Percentiles rank a stretch among this genome's conserved stretches.
These are phyloP conservation scores for Cucurbitaria berberidis DNA, from an alignment of 2,329 filamentous ascomycete species.

Conservation along the genomic window DNA sequence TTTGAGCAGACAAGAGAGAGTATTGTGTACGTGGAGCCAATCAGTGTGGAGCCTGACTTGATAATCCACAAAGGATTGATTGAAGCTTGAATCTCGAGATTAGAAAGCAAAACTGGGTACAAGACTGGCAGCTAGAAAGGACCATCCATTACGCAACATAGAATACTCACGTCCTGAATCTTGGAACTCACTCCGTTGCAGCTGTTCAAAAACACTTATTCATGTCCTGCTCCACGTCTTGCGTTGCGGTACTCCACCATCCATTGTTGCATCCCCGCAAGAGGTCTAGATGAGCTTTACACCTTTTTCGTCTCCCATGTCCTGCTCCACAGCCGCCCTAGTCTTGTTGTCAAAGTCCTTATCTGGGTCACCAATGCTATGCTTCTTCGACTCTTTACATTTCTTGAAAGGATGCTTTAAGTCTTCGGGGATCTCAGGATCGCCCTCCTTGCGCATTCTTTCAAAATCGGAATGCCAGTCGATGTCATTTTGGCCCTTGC, in stretches of 20 bases:
- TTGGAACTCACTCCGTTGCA: not conserved
- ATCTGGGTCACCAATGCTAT: not conserved
- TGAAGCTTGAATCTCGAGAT: too few relatives aligned
- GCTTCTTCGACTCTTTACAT: not conserved
- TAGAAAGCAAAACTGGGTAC: too few relatives aligned
- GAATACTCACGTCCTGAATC: not conserved
- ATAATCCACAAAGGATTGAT: constrained; percentile 31
- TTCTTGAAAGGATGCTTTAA: constrained; percentile 10
- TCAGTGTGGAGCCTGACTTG: constrained; percentile 8
- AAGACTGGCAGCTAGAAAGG: too few relatives aligned
- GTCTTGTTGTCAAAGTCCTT: not conserved
- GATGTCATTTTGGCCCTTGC: not conserved
- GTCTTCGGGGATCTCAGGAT: not conserved
- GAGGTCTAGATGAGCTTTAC: too few relatives aligned
- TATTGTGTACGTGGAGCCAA: constrained; percentile 28
- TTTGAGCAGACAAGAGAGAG: constrained; percentile 45
- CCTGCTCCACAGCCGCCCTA: too few relatives aligned
- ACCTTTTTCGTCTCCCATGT: too few relatives aligned
- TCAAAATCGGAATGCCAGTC: constrained; percentile 4
- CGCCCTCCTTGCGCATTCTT: not conserved
- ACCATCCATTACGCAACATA: too few relatives aligned
- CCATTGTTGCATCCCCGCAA: too few relatives aligned
- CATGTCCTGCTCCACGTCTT: too few relatives aligned
- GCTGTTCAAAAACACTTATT: not conserved
- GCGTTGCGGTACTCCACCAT: too few relatives aligned